Evolutionary conservation across 1,284 basidiomycete species (phyloP).

Genomic region (Cryptococcus sp.): DNA sequence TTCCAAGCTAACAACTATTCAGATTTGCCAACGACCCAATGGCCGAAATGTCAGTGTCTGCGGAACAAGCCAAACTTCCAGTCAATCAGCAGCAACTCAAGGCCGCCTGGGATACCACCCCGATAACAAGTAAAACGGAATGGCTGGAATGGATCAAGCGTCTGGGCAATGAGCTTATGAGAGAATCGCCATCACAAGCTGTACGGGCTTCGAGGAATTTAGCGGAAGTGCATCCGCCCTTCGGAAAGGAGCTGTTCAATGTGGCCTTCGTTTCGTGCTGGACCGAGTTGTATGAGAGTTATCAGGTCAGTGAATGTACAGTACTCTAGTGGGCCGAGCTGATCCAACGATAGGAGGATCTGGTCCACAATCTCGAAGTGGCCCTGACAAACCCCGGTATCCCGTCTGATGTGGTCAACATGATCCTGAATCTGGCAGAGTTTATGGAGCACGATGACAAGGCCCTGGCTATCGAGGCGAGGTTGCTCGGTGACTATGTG

Average conservation of each 20-base stretch:
- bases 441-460: slow-evolving; percentile 99
- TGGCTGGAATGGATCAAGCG: slow-evolving; percentile 97
- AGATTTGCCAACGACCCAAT: slow-evolving; percentile 33
- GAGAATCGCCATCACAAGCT: slow-evolving; percentile 96
- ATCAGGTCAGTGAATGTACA: slow-evolving; percentile 62
- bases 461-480: slow-evolving; percentile 86
- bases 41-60: slow-evolving; percentile 32
- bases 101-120: slow-evolving; percentile 90
- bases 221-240: slow-evolving; percentile 84
- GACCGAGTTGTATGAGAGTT: slow-evolving; percentile 92
- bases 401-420: slow-evolving; percentile 88
- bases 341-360: slow-evolving; percentile 64
- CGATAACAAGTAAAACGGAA: slow-evolving; percentile 74
- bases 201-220: slow-evolving; percentile 91
- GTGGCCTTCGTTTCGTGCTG: slow-evolving; percentile 98
- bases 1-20: neutral
- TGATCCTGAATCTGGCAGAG: slow-evolving; percentile 91
- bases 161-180: slow-evolving; percentile 93
- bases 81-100: slow-evolving; percentile 98
- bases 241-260: slow-evolving; percentile 95
- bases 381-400: slow-evolving; percentile 78
- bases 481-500: slow-evolving; percentile 85
- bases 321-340: slow-evolving; percentile 1
- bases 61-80: slow-evolving; percentile 79
- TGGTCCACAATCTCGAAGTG: slow-evolving; percentile 82